phyloP scores from a whole-genome alignment of 805 yeast genomes.

The Starmerella scarabaei region DNA sequence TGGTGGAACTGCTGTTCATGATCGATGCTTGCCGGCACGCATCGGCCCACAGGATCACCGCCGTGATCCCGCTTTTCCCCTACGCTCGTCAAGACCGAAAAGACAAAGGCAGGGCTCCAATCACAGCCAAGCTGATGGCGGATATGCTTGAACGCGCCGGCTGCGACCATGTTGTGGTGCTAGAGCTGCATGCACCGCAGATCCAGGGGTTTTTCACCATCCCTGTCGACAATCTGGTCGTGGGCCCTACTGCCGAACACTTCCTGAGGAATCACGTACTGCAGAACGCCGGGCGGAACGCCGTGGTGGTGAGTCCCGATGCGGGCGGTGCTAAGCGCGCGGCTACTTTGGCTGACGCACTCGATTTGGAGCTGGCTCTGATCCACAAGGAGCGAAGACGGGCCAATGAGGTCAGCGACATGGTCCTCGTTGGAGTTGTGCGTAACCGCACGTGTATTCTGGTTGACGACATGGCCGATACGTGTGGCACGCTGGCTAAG shows the following conservation, averaged over 20 bases:
- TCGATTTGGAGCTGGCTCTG: conserved; percentile 86
- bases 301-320: conserved; percentile 88
- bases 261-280: conserved; percentile 56
- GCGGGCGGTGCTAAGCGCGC: conserved; percentile 99
- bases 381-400: conserved; percentile 92
- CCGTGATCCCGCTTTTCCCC: conserved; percentile 89
- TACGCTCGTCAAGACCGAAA: conserved; percentile 96
- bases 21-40: conserved; percentile 94
- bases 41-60: conserved; percentile 85
- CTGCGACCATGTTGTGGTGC: conserved; percentile 86
- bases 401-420: conserved; percentile 87
- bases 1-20: conserved; percentile 79
- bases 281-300: conserved; percentile 33
- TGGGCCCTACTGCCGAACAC: conserved; percentile 79
- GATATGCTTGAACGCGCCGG: conserved; percentile 88
- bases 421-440: conserved; percentile 96
- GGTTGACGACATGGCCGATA: conserved; percentile 97
- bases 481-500: conserved; percentile 91
- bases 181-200: conserved; percentile 96
- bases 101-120: conserved; percentile 92
- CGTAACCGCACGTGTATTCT: conserved; percentile 66
- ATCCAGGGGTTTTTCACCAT: conserved; percentile 93
- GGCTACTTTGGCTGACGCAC: conserved; percentile 81
- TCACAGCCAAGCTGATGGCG: conserved; percentile 88
- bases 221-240: conserved; percentile 91